phyloP scores from a whole-genome alignment of 2,329 filamentous ascomycete species.

The Pseudocercospora ulei region DNA sequence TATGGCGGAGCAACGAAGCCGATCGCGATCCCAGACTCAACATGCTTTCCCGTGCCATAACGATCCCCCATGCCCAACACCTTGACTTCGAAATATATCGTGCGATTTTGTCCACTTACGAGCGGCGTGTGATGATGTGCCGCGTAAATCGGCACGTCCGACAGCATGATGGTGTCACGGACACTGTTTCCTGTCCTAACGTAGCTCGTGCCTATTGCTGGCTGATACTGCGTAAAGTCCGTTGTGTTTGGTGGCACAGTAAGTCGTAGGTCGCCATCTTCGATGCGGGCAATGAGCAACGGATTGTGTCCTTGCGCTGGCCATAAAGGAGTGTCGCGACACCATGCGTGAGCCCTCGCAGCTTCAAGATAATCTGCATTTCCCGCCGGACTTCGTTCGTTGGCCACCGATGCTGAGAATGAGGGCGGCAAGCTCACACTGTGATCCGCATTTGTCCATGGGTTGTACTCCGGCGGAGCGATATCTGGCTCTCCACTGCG shows the following conservation, averaged over 20 bases:
- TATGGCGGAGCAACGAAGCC: conserved; percentile 67
- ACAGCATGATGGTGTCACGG: conserved; percentile 55
- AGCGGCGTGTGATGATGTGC: conserved; percentile 50
- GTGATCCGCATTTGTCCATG: conserved; percentile 65
- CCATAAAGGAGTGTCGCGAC: conserved; percentile 50
- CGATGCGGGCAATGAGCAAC: conserved; percentile 40
- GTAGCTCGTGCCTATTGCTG: conserved; percentile 45
- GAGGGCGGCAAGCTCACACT: conserved; percentile 64
- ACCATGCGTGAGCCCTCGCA: conserved; percentile 58
- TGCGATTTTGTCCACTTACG: conserved; percentile 43
- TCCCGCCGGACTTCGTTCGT: conserved; percentile 55
- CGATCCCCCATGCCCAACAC: conserved; percentile 41
- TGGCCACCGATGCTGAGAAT: conserved; percentile 40
- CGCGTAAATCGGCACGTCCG: conserved; percentile 60
- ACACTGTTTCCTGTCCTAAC: conserved; percentile 35
- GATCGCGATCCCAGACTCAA: conserved; percentile 52
- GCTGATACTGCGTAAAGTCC: conserved; percentile 40
- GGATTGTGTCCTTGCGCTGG: conserved; percentile 39
- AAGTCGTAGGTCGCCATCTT: conserved; percentile 45
- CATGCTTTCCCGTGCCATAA: conserved; percentile 26
- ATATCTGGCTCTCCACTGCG: conserved; percentile 18
- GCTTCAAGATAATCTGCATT: conserved; percentile 59
- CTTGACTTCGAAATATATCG: conserved; percentile 62
- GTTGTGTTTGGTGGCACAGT: conserved; percentile 38
- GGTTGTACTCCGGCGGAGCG: conserved; percentile 52